Evolutionary conservation across 495 filamentous ascomycete species (phyloP).

Genomic region (Tuber indicum): DNA sequence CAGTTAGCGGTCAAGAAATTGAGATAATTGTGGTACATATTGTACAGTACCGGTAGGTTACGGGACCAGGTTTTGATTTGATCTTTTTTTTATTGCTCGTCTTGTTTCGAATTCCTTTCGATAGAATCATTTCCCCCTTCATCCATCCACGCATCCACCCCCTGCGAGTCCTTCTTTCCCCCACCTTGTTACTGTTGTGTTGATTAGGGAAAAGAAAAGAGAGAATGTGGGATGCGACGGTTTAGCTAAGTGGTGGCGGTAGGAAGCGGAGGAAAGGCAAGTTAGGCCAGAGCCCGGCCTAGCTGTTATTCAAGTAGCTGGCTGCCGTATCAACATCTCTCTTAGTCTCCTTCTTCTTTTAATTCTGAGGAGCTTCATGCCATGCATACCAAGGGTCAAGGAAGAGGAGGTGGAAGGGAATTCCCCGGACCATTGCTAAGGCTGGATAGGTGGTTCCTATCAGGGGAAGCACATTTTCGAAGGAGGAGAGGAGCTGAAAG

Average conservation of each 20-base stretch:
- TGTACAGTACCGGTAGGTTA: not conserved
- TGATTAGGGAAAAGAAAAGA: not conserved
- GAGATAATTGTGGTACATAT: not conserved
- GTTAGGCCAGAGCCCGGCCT: not conserved
- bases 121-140: not conserved
- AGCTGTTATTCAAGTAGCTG: not conserved
- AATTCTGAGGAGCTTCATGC: not conserved
- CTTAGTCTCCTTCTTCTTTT: not conserved
- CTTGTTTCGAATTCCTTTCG: not conserved
- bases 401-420: slow-evolving; percentile 1
- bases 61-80: not conserved
- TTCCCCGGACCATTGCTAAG: not conserved
- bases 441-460: not conserved
- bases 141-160: not conserved
- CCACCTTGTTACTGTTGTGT: not conserved
- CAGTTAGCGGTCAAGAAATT: not conserved
- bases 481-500: not conserved
- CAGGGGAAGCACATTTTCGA: not conserved
- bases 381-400: not conserved
- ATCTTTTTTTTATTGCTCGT: not conserved
- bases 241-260: not conserved
- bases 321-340: not conserved
- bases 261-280: not conserved
- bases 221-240: not conserved
- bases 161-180: not conserved